Evolutionary conservation across 2,329 filamentous ascomycete species (phyloP).

Genomic region (Colletotrichum tabaci): DNA sequence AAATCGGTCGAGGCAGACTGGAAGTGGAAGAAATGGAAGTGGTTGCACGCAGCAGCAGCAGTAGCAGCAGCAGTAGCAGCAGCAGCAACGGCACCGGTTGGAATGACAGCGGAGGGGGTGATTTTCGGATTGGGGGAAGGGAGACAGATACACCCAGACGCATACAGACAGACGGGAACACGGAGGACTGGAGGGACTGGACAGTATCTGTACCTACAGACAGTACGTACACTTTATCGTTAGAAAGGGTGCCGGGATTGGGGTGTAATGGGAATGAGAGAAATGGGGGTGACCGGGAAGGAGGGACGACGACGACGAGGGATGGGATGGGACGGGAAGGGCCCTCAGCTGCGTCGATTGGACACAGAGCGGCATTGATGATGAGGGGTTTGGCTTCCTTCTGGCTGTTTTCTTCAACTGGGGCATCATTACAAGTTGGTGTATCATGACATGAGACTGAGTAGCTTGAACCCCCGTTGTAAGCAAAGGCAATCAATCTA

Average conservation of each 20-base stretch:
- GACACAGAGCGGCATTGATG: neutral
- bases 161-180: neutral
- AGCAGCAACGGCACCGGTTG: slow-evolving; percentile 1
- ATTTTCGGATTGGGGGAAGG: slow-evolving; percentile 4
- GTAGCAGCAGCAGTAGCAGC: neutral
- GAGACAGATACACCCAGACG: neutral
- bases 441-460: neutral
- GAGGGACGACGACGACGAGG: slow-evolving; percentile 4
- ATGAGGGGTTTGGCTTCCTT: neutral
- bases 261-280: slow-evolving; percentile 12
- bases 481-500: neutral
- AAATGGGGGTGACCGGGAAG: slow-evolving; percentile 18
- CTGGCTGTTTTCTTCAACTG: neutral
- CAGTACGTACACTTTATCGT: neutral
- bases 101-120: slow-evolving; percentile 13
- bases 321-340: slow-evolving; percentile 37
- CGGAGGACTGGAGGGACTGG: neutral
- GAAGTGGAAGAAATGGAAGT: slow-evolving; percentile 18
- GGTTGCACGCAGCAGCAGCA: neutral
- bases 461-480: neutral
- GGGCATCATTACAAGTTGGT: neutral
- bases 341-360: slow-evolving; percentile 24
- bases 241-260: neutral
- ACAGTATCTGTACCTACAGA: neutral
- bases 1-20: neutral